These are phyloP conservation scores for Ophiostoma triangulosporum DNA, from an alignment of 2,329 filamentous ascomycete genomes.

Conservation along the genomic window DNA sequence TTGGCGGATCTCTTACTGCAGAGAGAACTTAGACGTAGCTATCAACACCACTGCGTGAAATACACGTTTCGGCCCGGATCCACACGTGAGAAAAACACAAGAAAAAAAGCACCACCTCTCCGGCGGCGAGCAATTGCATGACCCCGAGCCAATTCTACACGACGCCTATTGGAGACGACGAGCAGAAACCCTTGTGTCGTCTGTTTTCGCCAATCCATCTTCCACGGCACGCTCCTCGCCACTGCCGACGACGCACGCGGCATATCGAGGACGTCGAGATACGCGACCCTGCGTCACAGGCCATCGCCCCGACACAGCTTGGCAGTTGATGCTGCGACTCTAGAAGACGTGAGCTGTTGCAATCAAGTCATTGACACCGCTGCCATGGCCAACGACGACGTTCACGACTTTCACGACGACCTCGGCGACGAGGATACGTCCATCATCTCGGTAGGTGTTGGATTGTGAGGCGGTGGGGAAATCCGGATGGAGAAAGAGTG, in stretches of 20 bases:
- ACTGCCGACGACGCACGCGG: slow-evolving; percentile 3
- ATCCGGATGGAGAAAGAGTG: not conserved
- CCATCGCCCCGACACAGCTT: not conserved
- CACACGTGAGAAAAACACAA: not conserved
- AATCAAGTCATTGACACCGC: not conserved
- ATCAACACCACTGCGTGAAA: not conserved
- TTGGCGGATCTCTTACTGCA: not conserved
- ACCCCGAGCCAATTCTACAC: not conserved
- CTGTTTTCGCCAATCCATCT: not conserved
- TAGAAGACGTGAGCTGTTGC: not conserved
- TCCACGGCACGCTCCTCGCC: not conserved
- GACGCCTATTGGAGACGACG: not conserved
- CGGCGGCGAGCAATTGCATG: slow-evolving; percentile 2
- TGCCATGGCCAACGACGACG: slow-evolving; percentile 22
- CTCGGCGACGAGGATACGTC: slow-evolving; percentile 34
- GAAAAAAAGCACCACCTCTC: not conserved
- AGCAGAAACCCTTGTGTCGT: not conserved
- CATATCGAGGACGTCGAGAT: not conserved
- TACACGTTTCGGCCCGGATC: slow-evolving; percentile 2
- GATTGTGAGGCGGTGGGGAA: not conserved
- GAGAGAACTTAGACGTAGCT: not conserved
- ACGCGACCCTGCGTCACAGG: slow-evolving; percentile 8
- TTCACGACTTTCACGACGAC: slow-evolving; percentile 33
- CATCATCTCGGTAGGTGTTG: slow-evolving; percentile 24
- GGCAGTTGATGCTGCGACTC: not conserved